Evolutionary conservation across 148 eudicot species (phyloP), one percentile per base, ranked within the genome.

Genomic region (Chenopodium suecicum): DNA sequence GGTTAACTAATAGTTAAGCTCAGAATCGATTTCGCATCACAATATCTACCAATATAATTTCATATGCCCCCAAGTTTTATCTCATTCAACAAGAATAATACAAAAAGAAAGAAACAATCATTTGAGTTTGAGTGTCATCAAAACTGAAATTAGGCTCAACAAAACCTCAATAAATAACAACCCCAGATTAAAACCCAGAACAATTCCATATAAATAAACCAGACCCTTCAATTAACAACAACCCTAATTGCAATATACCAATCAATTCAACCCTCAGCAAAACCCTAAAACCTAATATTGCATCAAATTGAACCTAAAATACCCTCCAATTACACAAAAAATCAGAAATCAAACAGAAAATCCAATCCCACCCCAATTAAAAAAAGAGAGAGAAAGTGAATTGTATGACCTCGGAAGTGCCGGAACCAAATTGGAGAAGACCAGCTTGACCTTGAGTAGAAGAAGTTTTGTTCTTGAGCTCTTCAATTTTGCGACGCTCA

Each of bases 381-480:
- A 5, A 72, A 31, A 20, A 48, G 70, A 66, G 2, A 74, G 11
- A 17, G 20, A 4, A 29, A 77, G 20, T 1, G 44, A 41, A 0
- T 5, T 41, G 75, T 71, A 62, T 11, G 16, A 90, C 98, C 98
- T 95, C 99, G 69, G 99, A 93, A 73, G 94, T 90, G 46, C 97
- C 87, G 70, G 98, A 91, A n/a, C 99, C 99, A 81, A 95, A 95
- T 84, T 95, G 99, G 71, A 95, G 97, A 78, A 95, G 98, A 75
- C 99, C 99, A 2, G 98, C 77, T 84, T 94, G 97, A 34, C 90
- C 98, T 70, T 95, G 77, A 13, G 85, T 84, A 17, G 98, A 87
- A 46, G 99, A 92, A 12, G 92, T 84, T 82, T 95, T 93, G 82
- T 82, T 86, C 86, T 95, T 95, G 75, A 92, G 92, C 74, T 95